A percentile compares a stretch with the other conserved stretches of the same genome.
These are phyloP conservation scores for Salix koriyanagi DNA, from an alignment of 345 rosid species.

Conservation along the genomic window DNA sequence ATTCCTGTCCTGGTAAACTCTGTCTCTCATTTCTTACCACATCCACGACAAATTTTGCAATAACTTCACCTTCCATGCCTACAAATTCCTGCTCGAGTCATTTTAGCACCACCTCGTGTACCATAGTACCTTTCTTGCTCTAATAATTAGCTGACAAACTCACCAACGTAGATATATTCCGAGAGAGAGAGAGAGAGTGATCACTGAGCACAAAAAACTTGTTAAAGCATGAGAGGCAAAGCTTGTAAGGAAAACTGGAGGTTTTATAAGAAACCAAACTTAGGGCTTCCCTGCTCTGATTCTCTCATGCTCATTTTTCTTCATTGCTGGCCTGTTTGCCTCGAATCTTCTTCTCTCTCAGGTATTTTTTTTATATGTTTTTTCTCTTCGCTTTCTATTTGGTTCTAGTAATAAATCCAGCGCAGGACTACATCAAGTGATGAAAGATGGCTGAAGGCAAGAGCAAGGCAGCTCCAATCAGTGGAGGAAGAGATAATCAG, in stretches of 20 bases:
- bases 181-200: no score
- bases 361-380: constrained; percentile 18
- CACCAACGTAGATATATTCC: no score
- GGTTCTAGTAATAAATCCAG: no score
- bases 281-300: constrained; percentile 33
- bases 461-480: constrained; percentile 28
- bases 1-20: no score
- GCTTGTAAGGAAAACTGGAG: constrained; percentile 21
- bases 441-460: constrained; percentile 2
- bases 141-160: no score
- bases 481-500: constrained; percentile 16
- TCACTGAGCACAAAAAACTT: background rate
- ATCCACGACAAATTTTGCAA: no score
- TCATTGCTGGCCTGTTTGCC: constrained; percentile 41
- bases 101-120: no score
- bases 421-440: no score
- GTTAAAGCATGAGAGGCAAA: constrained; percentile 29
- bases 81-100: no score
- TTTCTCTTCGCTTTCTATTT: background rate
- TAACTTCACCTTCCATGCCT: no score
- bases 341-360: constrained; percentile 40
- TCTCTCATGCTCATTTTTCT: constrained; percentile 43
- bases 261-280: constrained; percentile 33
- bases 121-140: no score
- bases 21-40: no score